Percentiles rank a stretch among this genome's conserved stretches.
phyloP scores from a whole-genome alignment of 164 flowering plant species.

The Tinospora cordifolia region DNA sequence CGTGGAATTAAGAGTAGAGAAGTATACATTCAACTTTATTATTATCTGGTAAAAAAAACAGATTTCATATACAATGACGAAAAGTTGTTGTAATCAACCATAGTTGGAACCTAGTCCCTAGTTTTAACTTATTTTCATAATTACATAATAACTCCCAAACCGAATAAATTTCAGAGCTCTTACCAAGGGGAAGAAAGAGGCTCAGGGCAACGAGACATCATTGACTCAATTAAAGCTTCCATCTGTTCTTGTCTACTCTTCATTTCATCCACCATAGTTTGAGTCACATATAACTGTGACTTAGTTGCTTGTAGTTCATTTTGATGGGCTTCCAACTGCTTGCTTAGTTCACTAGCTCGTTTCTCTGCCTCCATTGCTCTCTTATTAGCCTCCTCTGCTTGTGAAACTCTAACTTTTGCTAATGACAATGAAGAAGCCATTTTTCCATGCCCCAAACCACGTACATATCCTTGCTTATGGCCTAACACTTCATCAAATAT shows the following conservation, averaged over 20 bases:
- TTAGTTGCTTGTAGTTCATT: not conserved
- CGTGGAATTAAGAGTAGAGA: not conserved
- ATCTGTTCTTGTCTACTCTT: conserved; percentile 1
- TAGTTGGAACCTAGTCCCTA: not conserved
- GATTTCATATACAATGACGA: not conserved
- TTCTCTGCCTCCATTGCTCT: not conserved
- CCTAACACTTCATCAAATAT: conserved; percentile 1
- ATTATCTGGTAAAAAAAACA: not conserved
- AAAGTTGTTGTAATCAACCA: not conserved
- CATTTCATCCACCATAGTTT: conserved; percentile 1
- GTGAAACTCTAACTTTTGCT: not conserved
- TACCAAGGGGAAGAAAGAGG: not conserved
- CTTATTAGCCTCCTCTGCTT: not conserved
- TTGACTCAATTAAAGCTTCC: not conserved
- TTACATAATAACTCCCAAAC: not conserved
- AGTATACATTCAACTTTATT: not conserved
- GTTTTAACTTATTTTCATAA: not conserved
- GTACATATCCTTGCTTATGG: not conserved
- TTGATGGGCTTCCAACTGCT: conserved; percentile 2
- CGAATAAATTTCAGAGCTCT: not conserved
- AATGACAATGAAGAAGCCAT: not conserved
- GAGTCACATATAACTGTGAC: not conserved
- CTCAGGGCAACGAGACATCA: not conserved
- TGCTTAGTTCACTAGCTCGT: not conserved
- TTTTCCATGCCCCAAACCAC: not conserved